Evolutionary conservation across 2,329 filamentous ascomycete genomes (phyloP), one percentile per base, ranked within the genome.

Genomic region (Rutstroemia sydowiana): DNA sequence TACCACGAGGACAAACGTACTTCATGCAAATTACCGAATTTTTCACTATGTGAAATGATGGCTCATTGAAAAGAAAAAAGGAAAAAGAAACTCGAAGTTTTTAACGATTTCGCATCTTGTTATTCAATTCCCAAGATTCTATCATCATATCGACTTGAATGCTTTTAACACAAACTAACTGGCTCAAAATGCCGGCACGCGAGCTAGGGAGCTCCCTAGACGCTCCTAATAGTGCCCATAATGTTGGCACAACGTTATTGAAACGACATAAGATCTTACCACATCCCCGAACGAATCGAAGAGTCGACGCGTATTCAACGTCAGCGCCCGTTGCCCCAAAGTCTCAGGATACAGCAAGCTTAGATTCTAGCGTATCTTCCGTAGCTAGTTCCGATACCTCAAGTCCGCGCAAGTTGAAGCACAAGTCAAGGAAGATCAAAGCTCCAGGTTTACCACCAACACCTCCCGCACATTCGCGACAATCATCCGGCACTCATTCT

Each of bases 381-480:
- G 47, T 53, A 31, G 46, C 60, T 10, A 59, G 59, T 42, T 65
- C 65, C 28, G 62, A 63, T 51, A 55, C 53, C n/a, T 60, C 62
- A 36, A 65, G 63, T 52, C 63, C 63, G 31, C 61, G 52, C 31
- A 65, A 57, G 9, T 50, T 66, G 37, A 68, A 66, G 49, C 65
- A 67, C 55, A 45, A 62, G 13, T 62, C 63, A 2, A 59, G 57
- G 47, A 59, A 58, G 37, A 62, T 66, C 39, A 57, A 60, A 30
- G 51, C 52, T 51, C 40, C 40, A 20, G 31, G 21, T 21, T 69
- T 77, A 34, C 81, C 81, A 37, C 81, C 81, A n/a, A 84, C 81
- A 23, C 81, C 81, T 43, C 81, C 81, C 14, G 74, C 75, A 44
- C 77, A 81, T 61, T 82, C 79, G 39, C 75, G 77, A 54, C 76